These are phyloP conservation scores for Colletotrichum coccodes DNA, from an alignment of 2,329 filamentous ascomycete species.

Conservation along the genomic window DNA sequence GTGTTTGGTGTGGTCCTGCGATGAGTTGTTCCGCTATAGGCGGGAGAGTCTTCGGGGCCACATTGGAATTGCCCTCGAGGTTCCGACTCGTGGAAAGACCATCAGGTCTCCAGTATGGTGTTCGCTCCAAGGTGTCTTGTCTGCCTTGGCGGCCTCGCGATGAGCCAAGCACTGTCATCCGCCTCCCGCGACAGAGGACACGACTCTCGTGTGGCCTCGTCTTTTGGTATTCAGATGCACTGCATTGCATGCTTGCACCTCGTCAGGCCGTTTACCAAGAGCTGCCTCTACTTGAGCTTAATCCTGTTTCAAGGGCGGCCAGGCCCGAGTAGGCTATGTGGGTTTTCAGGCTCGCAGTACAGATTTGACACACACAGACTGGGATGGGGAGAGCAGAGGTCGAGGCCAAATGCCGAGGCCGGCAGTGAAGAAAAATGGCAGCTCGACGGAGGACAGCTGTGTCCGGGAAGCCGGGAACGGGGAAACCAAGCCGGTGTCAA, in stretches of 20 bases:
- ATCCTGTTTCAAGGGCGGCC: no score
- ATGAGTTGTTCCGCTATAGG: not conserved
- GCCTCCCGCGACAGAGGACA: not conserved
- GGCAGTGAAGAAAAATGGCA: not conserved
- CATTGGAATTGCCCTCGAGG: not conserved
- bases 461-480: not conserved
- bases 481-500: not conserved
- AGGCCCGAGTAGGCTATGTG: not conserved
- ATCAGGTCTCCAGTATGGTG: conserved; percentile 3
- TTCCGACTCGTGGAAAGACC: not conserved
- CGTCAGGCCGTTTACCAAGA: not conserved
- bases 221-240: not conserved
- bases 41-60: not conserved
- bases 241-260: not conserved
- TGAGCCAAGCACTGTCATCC: not conserved
- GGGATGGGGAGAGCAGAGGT: not conserved
- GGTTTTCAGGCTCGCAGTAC: no score
- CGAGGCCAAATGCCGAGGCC: not conserved
- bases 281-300: not conserved
- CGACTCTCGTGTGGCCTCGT: not conserved
- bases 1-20: conserved; percentile 2
- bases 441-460: not conserved
- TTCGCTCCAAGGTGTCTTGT: not conserved
- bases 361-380: not conserved
- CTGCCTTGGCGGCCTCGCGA: not conserved